A percentile compares a stretch with the other conserved stretches of the same genome.
Conservation (phyloP, 1,284 basidiomycete species). For the Ganoderma resinaceum region DNA sequence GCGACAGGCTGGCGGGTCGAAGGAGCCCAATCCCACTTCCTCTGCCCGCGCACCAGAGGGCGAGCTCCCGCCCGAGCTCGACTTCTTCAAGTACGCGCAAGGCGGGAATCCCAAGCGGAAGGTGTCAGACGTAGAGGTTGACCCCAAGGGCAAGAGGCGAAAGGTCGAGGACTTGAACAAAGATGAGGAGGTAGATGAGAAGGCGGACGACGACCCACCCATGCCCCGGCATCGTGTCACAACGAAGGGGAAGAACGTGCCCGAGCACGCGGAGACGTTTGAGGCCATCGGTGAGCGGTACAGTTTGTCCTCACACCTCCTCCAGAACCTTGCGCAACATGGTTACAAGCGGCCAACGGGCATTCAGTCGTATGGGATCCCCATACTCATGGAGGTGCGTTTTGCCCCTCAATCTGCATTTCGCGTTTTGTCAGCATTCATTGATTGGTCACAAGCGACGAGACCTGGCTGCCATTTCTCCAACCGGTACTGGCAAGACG, state of each 20-base stretch:
- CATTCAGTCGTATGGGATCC: conserved; percentile 77
- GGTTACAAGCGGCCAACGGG: conserved; percentile 73
- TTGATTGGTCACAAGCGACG: conserved; percentile 53
- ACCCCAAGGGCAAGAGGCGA: conserved; percentile 45
- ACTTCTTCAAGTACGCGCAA: conserved; percentile 89
- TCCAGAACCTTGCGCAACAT: conserved; percentile 67
- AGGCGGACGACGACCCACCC: conserved; percentile 39
- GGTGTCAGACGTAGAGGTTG: conserved; percentile 28
- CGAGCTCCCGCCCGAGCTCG: conserved; percentile 78
- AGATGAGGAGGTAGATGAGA: conserved; percentile 36
- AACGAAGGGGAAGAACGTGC: conserved; percentile 73
- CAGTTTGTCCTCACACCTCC: conserved; percentile 54
- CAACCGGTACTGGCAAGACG: conserved; percentile 96
- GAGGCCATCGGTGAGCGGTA: conserved; percentile 62
- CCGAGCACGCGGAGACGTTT: conserved; percentile 64
- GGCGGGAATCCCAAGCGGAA: conserved; percentile 55
- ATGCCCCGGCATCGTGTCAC: conserved; percentile 66
- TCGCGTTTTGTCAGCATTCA: not conserved
- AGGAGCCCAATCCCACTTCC: conserved; percentile 34
- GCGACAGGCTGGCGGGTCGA: conserved; percentile 28
- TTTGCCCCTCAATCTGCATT: not conserved
- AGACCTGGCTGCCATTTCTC: conserved; percentile 91
- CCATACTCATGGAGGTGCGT: conserved; percentile 73
- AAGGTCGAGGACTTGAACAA: conserved; percentile 41
- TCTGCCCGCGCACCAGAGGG: conserved; percentile 40